phyloP scores from a whole-genome alignment of 2,329 filamentous ascomycete genomes.

The Phialophora tarda region DNA sequence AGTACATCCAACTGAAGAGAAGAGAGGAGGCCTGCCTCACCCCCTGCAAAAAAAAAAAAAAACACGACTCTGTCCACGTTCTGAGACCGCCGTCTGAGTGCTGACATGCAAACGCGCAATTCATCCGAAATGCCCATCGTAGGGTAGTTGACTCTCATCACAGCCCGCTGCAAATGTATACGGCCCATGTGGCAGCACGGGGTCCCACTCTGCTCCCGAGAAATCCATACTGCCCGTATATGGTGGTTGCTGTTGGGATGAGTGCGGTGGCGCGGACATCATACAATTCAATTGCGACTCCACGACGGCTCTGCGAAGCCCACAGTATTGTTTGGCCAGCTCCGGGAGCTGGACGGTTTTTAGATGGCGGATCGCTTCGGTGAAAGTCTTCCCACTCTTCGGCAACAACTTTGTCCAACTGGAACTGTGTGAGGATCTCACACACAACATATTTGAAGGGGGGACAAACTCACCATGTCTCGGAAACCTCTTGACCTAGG shows the following conservation, averaged over 20 bases:
- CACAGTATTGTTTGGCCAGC: background rate
- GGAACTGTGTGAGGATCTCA: conserved; percentile 9
- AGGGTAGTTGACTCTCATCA: background rate
- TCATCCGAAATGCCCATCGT: background rate
- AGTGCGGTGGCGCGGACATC: background rate
- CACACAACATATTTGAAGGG: background rate
- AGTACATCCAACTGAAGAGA: too few species aligned
- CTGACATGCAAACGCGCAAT: background rate
- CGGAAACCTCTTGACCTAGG: conserved; percentile 12
- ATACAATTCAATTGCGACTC: conserved; percentile 1
- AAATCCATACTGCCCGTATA: background rate
- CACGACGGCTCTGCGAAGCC: conserved; percentile 15
- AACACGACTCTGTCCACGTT: too few species aligned
- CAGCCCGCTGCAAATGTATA: background rate
- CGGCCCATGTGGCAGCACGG: background rate
- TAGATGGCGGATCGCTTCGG: conserved; percentile 9
- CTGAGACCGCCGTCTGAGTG: background rate
- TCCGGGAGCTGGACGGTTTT: conserved; percentile 5
- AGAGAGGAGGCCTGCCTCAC: too few species aligned
- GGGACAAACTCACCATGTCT: conserved; percentile 14
- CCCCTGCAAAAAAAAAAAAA: too few species aligned
- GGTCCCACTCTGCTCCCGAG: background rate
- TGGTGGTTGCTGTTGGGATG: background rate
- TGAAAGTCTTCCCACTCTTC: conserved; percentile 13
- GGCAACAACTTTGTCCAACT: conserved; percentile 25